Evolutionary conservation across 371 early-diverging fungal genomes (phyloP), one percentile per base, ranked within the genome.

Genomic region (Smittium mucronatum): DNA sequence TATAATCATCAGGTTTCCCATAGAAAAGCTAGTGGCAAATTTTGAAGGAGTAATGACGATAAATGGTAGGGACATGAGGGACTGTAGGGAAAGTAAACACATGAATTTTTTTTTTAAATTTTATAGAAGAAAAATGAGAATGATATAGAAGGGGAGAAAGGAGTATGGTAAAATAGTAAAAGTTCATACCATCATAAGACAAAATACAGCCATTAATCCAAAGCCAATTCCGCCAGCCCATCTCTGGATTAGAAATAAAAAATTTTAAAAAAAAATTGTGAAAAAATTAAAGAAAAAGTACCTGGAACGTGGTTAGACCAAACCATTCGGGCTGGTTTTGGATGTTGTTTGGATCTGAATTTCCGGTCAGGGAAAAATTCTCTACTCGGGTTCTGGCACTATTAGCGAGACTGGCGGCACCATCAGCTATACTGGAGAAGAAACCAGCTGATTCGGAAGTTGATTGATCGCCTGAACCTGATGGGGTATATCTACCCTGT

Each of bases 1-100:
- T 21, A 79, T 71, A 0, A 71, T 70, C 57, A 81, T 57, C 59
- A 81, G 64, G n/a, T 75, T 73, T 66, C 82, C 81, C 47, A 81
- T 76, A 33, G 81, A 81, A 69, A 82, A 81, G 31, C 80, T 79
- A 25, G 82, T 75, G 30, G 81, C 81, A 36, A 81, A 81, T 74
- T 81, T 81, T 67, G 75, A 76, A 32, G 81, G 81, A 57, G 74
- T 64, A 33, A 81, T 28, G 17, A 81, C 61, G 68, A 81, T 72
- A 75, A 81, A 58, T n/a, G 81, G 81, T 34, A 81, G 69, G 2
- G 79, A 64, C 64, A 81, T 74, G 33, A 81, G 64, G 8, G 81
- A 29, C 67, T 67, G 33, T 36, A 32, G 16, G 34, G 64, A 17
- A 61, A 28, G 17, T 21, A 28, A 64, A 26, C 26, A 64, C 17